Percentiles rank a stretch among this genome's conserved stretches.
These are phyloP conservation scores for Paecilomyces fulvus DNA, from an alignment of 2,329 filamentous ascomycete genomes.

Conservation along the genomic window DNA sequence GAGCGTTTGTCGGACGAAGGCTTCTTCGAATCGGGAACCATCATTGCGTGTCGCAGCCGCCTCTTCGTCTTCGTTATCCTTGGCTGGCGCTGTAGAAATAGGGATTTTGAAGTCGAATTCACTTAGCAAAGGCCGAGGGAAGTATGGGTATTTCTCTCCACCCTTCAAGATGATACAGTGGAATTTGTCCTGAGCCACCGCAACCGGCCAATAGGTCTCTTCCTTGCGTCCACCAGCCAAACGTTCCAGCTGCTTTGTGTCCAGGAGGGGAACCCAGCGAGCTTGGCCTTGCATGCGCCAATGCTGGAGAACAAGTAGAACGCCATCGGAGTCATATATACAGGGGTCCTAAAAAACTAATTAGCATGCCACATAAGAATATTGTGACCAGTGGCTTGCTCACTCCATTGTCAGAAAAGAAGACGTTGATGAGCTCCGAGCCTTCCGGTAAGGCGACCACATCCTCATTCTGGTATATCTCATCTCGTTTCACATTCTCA, in stretches of 20 bases:
- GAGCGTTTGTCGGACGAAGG: slow-evolving; percentile 67
- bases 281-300: slow-evolving; percentile 83
- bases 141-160: slow-evolving; percentile 85
- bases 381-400: slow-evolving; percentile 20
- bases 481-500: slow-evolving; percentile 86
- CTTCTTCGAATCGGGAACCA: slow-evolving; percentile 59
- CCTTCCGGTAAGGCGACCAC: slow-evolving; percentile 74
- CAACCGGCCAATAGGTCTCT: slow-evolving; percentile 91
- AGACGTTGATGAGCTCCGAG: slow-evolving; percentile 67
- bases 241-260: slow-evolving; percentile 76
- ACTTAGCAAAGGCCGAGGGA: slow-evolving; percentile 76
- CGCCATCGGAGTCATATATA: slow-evolving; percentile 89
- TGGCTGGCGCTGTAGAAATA: slow-evolving; percentile 49
- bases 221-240: slow-evolving; percentile 76
- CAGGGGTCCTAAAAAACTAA: slow-evolving; percentile 63
- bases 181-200: slow-evolving; percentile 83
- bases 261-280: slow-evolving; percentile 83
- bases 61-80: slow-evolving; percentile 28
- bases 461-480: slow-evolving; percentile 92
- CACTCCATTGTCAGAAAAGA: slow-evolving; percentile 88
- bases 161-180: slow-evolving; percentile 99
- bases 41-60: slow-evolving; percentile 27
- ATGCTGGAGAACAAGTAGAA: slow-evolving; percentile 77
- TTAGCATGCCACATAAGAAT: slow-evolving; percentile 3
- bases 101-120: slow-evolving; percentile 92